These are phyloP conservation scores for Umbelopsis sp. DNA, from an alignment of 192 early-diverging fungal species.

Conservation along the genomic window DNA sequence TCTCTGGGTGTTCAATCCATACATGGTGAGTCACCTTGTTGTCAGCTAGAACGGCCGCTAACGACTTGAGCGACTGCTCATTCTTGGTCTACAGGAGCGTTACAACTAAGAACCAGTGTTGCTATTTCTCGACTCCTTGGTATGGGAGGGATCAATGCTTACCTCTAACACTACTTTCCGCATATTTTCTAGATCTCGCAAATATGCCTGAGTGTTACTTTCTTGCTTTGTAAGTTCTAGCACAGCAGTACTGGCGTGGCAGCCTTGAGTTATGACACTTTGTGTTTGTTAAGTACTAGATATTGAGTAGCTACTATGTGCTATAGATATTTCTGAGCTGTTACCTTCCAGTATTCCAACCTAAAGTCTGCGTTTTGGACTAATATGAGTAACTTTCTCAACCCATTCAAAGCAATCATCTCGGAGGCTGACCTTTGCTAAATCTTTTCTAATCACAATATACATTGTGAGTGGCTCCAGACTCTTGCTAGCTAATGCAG, in stretches of 20 bases:
- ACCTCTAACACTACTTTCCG: slow-evolving; percentile 78
- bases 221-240: slow-evolving; percentile 65
- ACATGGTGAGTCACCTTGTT: slow-evolving; percentile 61
- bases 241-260: slow-evolving; percentile 70
- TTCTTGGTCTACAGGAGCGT: slow-evolving; percentile 62
- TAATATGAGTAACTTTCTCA: not conserved
- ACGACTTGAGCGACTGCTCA: slow-evolving; percentile 57
- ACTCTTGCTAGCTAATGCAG: slow-evolving; percentile 17
- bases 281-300: not conserved
- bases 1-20: slow-evolving; percentile 82
- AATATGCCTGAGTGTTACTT: slow-evolving; percentile 62
- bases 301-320: not conserved
- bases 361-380: slow-evolving; percentile 28
- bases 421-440: slow-evolving; percentile 59
- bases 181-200: slow-evolving; percentile 64
- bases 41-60: slow-evolving; percentile 56
- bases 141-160: not conserved
- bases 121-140: not conserved
- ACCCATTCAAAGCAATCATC: not conserved
- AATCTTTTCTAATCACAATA: slow-evolving; percentile 78
- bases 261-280: slow-evolving; percentile 76
- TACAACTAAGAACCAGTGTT: not conserved
- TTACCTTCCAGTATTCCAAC: slow-evolving; percentile 76
- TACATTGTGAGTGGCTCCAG: slow-evolving; percentile 74
- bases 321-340: not conserved